Evolutionary conservation across 2,329 filamentous ascomycete species (phyloP).

Genomic region (Exophiala bonariae): DNA sequence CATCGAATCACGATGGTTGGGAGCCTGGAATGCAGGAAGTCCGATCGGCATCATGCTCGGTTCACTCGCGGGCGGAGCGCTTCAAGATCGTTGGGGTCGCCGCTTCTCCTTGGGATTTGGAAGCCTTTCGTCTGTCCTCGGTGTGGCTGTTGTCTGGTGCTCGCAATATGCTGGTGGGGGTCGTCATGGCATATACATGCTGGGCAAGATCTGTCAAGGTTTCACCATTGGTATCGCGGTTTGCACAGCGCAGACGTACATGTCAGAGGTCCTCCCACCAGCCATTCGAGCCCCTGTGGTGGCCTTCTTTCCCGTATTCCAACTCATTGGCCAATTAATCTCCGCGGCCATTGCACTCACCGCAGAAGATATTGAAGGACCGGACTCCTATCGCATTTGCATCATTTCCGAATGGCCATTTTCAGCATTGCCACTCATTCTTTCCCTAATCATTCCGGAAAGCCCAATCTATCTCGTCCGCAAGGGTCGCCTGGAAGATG

Average conservation of each 20-base stretch:
- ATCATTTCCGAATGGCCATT: constrained; percentile 47
- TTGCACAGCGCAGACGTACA: constrained; percentile 47
- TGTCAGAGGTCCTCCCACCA: constrained; percentile 50
- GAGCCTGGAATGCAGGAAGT: constrained; percentile 44
- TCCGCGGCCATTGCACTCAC: constrained; percentile 44
- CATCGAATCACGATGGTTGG: constrained; percentile 46
- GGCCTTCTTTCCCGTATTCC: constrained; percentile 52
- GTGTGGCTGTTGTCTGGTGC: neutral
- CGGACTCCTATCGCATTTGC: constrained; percentile 9
- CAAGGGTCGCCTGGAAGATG: constrained; percentile 39
- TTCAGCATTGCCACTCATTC: constrained; percentile 41
- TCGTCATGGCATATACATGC: constrained; percentile 43
- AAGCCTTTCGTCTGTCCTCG: neutral
- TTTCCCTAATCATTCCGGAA: constrained; percentile 51
- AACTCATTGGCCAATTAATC: constrained; percentile 49
- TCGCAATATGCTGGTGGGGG: constrained; percentile 12
- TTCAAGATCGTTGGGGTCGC: constrained; percentile 44
- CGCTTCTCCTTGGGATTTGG: constrained; percentile 32
- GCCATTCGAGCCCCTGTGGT: constrained; percentile 48
- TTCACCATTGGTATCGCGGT: constrained; percentile 47
- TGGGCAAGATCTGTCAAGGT: constrained; percentile 49
- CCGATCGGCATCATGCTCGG: constrained; percentile 41
- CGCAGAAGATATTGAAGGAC: neutral
- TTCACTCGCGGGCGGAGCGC: constrained; percentile 37
- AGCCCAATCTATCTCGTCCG: constrained; percentile 52